These are phyloP conservation scores for Pichia kluyveri DNA, from an alignment of 805 yeast species.

Conservation along the genomic window DNA sequence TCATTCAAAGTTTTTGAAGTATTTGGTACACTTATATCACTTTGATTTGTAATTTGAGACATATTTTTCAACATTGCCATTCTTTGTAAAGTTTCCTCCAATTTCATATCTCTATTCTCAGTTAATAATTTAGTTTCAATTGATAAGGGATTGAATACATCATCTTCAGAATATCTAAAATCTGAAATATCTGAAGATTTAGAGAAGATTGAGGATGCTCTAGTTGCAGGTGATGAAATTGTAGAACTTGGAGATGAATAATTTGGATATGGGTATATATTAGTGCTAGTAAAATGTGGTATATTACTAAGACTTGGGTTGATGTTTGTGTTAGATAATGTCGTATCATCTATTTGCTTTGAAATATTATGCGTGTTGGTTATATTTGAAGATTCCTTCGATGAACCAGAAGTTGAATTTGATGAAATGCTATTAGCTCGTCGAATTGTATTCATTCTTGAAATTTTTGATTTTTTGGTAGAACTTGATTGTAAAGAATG, in stretches of 20 bases:
- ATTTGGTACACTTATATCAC: not conserved
- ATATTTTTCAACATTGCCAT: conserved; percentile 22
- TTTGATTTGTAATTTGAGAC: conserved; percentile 5
- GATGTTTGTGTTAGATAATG: not conserved
- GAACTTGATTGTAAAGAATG: conserved; percentile 38
- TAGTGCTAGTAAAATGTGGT: not conserved
- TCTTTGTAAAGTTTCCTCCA: conserved; percentile 31
- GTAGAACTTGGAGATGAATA: conserved; percentile 9
- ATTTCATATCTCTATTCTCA: conserved; percentile 23
- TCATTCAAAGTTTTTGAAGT: not conserved
- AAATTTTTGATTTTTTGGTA: conserved; percentile 14
- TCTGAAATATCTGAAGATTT: conserved; percentile 24
- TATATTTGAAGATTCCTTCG: not conserved
- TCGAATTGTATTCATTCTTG: conserved; percentile 3
- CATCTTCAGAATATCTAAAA: conserved; percentile 15
- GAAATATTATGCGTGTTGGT: conserved; percentile 8
- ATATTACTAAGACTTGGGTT: not conserved
- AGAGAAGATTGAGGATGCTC: conserved; percentile 39
- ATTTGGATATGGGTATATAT: not conserved
- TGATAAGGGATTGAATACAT: conserved; percentile 18
- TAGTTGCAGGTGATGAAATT: conserved; percentile 27
- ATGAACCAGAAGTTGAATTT: not conserved
- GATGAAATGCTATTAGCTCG: conserved; percentile 6
- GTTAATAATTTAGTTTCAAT: conserved; percentile 29
- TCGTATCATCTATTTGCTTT: conserved; percentile 4